Percentiles rank a stretch among this genome's conserved stretches.
Conservation (phyloP, 2,329 filamentous ascomycete species). For the Periconia sp. region DNA sequence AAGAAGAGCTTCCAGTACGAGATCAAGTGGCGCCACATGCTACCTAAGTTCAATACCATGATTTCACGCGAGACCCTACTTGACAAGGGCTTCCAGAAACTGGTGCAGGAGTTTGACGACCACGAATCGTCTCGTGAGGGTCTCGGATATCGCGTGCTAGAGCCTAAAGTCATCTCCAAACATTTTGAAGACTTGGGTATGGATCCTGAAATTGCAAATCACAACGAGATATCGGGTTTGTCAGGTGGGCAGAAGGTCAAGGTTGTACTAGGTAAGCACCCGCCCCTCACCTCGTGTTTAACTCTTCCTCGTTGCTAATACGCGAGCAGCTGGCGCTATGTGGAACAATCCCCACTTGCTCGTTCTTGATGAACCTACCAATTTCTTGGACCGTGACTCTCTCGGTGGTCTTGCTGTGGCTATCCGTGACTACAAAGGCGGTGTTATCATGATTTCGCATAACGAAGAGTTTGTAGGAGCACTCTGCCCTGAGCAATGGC, state of each 20-base stretch:
- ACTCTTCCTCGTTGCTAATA: constrained; percentile 14
- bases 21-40: constrained; percentile 87
- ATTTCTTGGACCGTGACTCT: constrained; percentile 98
- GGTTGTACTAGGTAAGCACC: constrained; percentile 80
- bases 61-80: constrained; percentile 90
- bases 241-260: constrained; percentile 99
- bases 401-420: constrained; percentile 96
- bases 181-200: constrained; percentile 97
- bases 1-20: constrained; percentile 99
- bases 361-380: constrained; percentile 97
- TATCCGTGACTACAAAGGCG: constrained; percentile 97
- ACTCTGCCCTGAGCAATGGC: constrained; percentile 95
- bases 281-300: constrained; percentile 52
- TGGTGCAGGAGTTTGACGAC: constrained; percentile 97
- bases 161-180: constrained; percentile 93
- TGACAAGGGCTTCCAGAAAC: constrained; percentile 86
- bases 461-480: constrained; percentile 99
- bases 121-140: constrained; percentile 98
- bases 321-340: constrained; percentile 75
- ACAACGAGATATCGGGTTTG: constrained; percentile 95
- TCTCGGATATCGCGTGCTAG: constrained; percentile 91
- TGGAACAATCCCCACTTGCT: constrained; percentile 99
- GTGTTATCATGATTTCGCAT: constrained; percentile 99
- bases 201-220: constrained; percentile 97
- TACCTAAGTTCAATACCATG: constrained; percentile 92